A percentile compares a stretch with the other conserved stretches of the same genome.
phyloP scores from a whole-genome alignment of 2,329 filamentous ascomycete species.

The Grosmannia clavigera region DNA sequence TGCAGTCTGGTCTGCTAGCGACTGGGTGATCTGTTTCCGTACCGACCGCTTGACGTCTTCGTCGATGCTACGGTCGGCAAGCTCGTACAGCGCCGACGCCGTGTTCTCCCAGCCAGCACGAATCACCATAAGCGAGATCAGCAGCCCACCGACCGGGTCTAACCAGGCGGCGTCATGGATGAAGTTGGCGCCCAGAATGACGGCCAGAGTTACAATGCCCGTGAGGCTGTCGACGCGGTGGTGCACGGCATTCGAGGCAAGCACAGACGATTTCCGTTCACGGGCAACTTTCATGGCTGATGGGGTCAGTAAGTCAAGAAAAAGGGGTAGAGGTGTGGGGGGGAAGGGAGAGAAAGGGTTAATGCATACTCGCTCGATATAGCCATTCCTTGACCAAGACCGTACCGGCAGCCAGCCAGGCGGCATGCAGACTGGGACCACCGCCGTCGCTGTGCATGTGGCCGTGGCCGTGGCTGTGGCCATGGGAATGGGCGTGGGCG shows the following conservation, averaged over 20 bases:
- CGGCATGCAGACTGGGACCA: constrained; percentile 80
- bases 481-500: constrained; percentile 46
- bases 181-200: constrained; percentile 81
- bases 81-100: constrained; percentile 65
- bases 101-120: constrained; percentile 85
- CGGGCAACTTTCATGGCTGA: constrained; percentile 88
- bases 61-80: constrained; percentile 85
- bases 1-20: constrained; percentile 25
- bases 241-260: constrained; percentile 92
- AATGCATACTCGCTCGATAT: constrained; percentile 80
- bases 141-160: constrained; percentile 81
- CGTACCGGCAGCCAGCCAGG: constrained; percentile 83
- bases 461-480: constrained; percentile 50
- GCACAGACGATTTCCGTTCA: constrained; percentile 87
- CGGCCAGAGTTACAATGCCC: constrained; percentile 80
- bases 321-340: neutral
- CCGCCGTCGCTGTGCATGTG: constrained; percentile 50
- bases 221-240: constrained; percentile 94
- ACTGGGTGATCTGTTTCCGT: constrained; percentile 49
- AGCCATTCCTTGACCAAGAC: constrained; percentile 94
- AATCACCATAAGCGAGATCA: constrained; percentile 90
- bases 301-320: constrained; percentile 15
- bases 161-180: constrained; percentile 80
- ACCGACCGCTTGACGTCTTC: constrained; percentile 67
- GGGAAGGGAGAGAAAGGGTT: neutral